Base-by-base conservation (phyloP, 2,329 filamentous ascomycete species). In the Nothophoma quercina region DNA sequence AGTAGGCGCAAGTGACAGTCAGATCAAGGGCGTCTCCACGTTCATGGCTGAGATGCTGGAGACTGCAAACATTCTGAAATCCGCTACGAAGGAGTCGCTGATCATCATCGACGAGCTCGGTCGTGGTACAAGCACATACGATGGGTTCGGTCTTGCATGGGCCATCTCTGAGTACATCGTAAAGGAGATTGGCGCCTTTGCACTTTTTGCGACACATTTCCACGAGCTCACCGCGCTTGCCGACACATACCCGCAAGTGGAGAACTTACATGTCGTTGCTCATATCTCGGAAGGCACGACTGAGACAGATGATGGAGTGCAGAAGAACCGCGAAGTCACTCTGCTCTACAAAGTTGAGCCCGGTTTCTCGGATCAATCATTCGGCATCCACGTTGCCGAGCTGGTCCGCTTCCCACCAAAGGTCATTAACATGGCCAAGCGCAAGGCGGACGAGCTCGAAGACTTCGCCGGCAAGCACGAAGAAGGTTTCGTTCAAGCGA, bases 41-140 rank as follows among this genome's bases (percentile, higher is more conserved):
- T 99, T 99, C 75, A 99, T 99, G 96, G 95, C 95, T 1, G 95
- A 99, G 78, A 99, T 99, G 95, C 84, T 99, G 18, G 95, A 99
- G 74, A 99, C 95, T 1, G 92, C 95, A 62, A 98, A 98, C 72
- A 99, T 99, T 60, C 87, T 99, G 69, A 98, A 98, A 78, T 96
- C 91, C 0, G 95, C 95, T 2, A 99, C 95, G 0, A 86, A 89
- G 25, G 95, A 99, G 72, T 96, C 91, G 4, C 84, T 99, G 45
- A 98, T 99, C 77, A 98, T 99, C 75, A 97, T 99, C 64, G 96
- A 99, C 74, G 95, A 99, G 74, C 85, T 99, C 2, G 95, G 95
- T 41, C 91, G 95, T 55, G 95, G 95, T 51, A 99, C 95, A 0
- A 97, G 92, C 57, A 99, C 96, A 0, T 99, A 99, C 73, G 96